These are phyloP conservation scores for Cercis canadensis DNA, from an alignment of 306 rosid species.

Conservation along the genomic window DNA sequence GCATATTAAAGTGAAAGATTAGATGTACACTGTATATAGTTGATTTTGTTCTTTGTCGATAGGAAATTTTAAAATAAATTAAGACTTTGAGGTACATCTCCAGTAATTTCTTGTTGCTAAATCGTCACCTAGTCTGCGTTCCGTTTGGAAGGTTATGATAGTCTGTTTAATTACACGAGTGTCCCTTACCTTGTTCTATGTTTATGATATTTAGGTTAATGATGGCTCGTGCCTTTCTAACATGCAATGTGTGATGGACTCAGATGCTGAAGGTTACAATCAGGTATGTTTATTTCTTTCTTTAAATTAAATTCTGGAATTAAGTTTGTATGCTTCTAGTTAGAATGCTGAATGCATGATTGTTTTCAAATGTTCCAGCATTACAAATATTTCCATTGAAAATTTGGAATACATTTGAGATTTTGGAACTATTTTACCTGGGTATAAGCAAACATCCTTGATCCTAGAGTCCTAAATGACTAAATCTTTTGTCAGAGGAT, in stretches of 20 bases:
- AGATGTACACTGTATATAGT: background rate
- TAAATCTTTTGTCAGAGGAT: background rate
- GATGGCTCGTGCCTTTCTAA: conserved; percentile 96
- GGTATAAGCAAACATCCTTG: background rate
- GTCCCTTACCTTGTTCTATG: conserved; percentile 12
- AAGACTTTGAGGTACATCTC: background rate
- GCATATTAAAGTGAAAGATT: background rate
- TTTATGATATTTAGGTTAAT: conserved; percentile 59
- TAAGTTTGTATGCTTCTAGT: background rate
- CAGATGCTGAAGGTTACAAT: conserved; percentile 78
- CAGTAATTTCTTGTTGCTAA: background rate
- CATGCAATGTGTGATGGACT: conserved; percentile 85
- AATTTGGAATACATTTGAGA: background rate
- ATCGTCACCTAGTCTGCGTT: background rate
- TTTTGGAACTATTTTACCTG: background rate
- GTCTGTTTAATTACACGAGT: background rate
- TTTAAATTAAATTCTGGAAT: background rate
- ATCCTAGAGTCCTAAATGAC: background rate
- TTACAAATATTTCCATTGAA: background rate
- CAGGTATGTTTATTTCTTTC: conserved; percentile 54
- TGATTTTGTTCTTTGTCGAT: background rate
- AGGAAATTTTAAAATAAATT: too few species aligned
- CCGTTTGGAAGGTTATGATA: background rate
- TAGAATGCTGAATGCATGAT: background rate
- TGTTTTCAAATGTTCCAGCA: background rate